Conservation (phyloP, 192 early-diverging fungal species). For the Gigaspora rosea region DNA sequence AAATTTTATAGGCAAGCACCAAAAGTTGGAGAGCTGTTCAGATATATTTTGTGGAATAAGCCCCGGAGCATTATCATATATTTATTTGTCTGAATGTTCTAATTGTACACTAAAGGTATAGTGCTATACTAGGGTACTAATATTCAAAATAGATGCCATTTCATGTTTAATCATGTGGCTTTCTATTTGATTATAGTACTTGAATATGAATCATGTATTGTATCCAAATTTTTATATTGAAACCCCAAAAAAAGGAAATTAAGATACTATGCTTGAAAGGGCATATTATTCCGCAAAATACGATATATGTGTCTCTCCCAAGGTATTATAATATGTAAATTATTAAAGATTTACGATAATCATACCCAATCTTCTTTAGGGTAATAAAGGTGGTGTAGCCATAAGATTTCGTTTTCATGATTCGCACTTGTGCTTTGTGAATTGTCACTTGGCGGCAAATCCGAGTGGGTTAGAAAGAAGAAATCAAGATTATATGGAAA, state of each 20-base stretch:
- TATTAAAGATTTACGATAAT: neutral
- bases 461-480: conserved; percentile 71
- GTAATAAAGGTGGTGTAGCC: conserved; percentile 94
- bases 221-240: too few species aligned
- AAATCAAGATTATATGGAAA: conserved; percentile 88
- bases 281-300: neutral
- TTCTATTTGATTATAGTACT: too few species aligned
- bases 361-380: conserved; percentile 44
- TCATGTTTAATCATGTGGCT: too few species aligned
- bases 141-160: too few species aligned
- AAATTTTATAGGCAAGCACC: neutral
- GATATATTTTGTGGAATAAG: neutral
- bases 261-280: too few species aligned
- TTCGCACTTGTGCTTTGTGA: conserved; percentile 86
- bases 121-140: too few species aligned
- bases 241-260: too few species aligned
- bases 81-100: too few species aligned
- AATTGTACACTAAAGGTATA: too few species aligned
- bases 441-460: conserved; percentile 89
- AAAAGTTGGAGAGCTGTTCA: too few species aligned
- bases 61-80: too few species aligned
- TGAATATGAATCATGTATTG: too few species aligned
- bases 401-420: conserved; percentile 77
- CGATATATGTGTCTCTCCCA: neutral
- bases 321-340: neutral